These are phyloP conservation scores for Verticillium alfalfae DNA, from an alignment of 2,329 filamentous ascomycete species.

Conservation along the genomic window DNA sequence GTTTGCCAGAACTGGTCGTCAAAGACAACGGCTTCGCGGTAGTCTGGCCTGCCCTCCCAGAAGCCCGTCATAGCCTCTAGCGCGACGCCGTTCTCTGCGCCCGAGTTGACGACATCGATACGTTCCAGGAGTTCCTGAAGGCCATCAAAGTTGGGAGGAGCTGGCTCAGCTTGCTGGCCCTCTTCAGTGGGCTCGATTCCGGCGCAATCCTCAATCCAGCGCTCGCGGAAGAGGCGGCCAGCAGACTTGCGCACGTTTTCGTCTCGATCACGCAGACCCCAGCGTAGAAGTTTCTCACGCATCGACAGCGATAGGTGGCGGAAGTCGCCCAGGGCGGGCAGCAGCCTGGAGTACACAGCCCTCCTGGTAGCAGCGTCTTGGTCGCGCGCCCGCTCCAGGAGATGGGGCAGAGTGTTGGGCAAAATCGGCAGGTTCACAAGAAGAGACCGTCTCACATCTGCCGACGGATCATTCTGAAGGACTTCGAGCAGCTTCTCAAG, in stretches of 20 bases:
- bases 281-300: slow-evolving; percentile 90
- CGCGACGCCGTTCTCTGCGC: slow-evolving; percentile 82
- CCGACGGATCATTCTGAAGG: slow-evolving; percentile 88
- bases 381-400: slow-evolving; percentile 87
- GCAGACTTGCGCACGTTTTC: slow-evolving; percentile 91
- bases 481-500: slow-evolving; percentile 81
- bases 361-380: slow-evolving; percentile 78
- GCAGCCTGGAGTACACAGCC: slow-evolving; percentile 77
- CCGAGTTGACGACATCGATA: slow-evolving; percentile 88
- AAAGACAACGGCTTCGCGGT: slow-evolving; percentile 66
- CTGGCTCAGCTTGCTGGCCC: slow-evolving; percentile 48
- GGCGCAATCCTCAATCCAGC: slow-evolving; percentile 97
- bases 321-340: slow-evolving; percentile 90
- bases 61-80: slow-evolving; percentile 93
- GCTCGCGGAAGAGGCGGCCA: slow-evolving; percentile 81
- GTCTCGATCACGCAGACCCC: slow-evolving; percentile 90
- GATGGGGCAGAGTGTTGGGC: slow-evolving; percentile 74
- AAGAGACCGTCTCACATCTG: slow-evolving; percentile 84
- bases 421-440: slow-evolving; percentile 87
- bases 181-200: slow-evolving; percentile 57
- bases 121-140: slow-evolving; percentile 87
- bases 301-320: slow-evolving; percentile 88
- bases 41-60: slow-evolving; percentile 88
- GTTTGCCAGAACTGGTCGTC: slow-evolving; percentile 76
- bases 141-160: slow-evolving; percentile 70